Evolutionary conservation across 495 filamentous ascomycete genomes (phyloP).

Genomic region (Hypoxylon lienhwacheense): DNA sequence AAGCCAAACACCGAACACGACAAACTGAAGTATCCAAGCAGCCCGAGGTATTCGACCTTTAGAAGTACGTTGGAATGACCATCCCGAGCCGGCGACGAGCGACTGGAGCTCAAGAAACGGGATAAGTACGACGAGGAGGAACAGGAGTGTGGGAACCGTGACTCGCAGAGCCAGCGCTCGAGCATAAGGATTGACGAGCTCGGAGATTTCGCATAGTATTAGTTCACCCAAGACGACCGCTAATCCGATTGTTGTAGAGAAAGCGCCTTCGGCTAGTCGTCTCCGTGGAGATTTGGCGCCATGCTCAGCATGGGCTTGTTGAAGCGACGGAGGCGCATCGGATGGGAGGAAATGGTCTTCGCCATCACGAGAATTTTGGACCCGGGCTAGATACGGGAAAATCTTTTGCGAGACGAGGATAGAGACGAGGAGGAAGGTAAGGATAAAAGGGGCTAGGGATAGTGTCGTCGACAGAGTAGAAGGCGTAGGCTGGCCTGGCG

Average conservation of each 20-base stretch:
- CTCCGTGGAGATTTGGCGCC: constrained; percentile 49
- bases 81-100: constrained; percentile 61
- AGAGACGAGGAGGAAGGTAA: constrained; percentile 35
- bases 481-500: constrained; percentile 33
- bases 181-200: constrained; percentile 62
- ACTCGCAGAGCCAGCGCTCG: constrained; percentile 62
- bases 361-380: constrained; percentile 48
- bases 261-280: constrained; percentile 62
- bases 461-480: constrained; percentile 38
- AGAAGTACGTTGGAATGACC: constrained; percentile 56
- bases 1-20: constrained; percentile 63
- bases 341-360: constrained; percentile 57
- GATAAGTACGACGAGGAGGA: constrained; percentile 67
- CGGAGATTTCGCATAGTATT: constrained; percentile 78
- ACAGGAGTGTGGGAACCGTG: constrained; percentile 65
- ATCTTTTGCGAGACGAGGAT: constrained; percentile 61
- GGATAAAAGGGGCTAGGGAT: constrained; percentile 45
- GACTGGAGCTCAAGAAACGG: constrained; percentile 72
- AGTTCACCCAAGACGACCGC: constrained; percentile 73
- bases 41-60: constrained; percentile 50
- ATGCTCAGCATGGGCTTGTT: constrained; percentile 54
- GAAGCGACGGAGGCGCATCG: constrained; percentile 52
- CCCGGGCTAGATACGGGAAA: constrained; percentile 64
- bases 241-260: constrained; percentile 71
- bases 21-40: constrained; percentile 62